Percentiles rank a stretch among this genome's conserved stretches.
Evolutionary conservation across 495 filamentous ascomycete species (phyloP).

Genomic region (Aspergillus wentii): DNA sequence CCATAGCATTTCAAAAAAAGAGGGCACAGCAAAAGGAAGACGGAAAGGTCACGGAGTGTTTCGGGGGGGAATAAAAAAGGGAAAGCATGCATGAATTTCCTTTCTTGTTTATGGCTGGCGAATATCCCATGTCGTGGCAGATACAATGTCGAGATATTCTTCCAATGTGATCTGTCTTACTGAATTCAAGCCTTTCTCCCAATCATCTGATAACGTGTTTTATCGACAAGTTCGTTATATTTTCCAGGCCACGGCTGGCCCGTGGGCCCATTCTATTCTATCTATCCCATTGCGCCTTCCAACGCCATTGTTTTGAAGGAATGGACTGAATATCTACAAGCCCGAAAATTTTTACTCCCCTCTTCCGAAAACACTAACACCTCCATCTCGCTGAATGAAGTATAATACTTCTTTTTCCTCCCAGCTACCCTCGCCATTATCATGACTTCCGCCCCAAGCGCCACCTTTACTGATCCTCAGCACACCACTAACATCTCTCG

Average conservation of each 20-base stretch:
- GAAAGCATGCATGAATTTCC: conserved; percentile 42
- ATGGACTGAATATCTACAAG: conserved; percentile 3
- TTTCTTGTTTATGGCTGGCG: conserved; percentile 42
- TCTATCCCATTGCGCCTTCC: conserved; percentile 11
- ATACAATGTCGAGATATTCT: conserved; percentile 38
- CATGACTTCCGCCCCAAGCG: conserved; percentile 30
- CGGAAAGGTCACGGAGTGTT: too few relatives aligned
- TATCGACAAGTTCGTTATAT: too few relatives aligned
- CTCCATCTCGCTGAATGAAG: conserved; percentile 70
- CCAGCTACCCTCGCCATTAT: conserved; percentile 22
- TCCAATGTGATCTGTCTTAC: conserved; percentile 29
- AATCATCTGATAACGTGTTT: background rate
- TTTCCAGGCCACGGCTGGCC: too few relatives aligned
- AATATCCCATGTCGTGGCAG: conserved; percentile 41
- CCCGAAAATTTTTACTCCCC: conserved; percentile 41
- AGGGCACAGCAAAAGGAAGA: conserved; percentile 19
- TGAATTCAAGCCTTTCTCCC: conserved; percentile 10
- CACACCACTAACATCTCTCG: conserved; percentile 88
- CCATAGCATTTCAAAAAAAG: conserved; percentile 23
- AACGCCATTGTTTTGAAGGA: conserved; percentile 5
- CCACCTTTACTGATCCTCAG: conserved; percentile 65
- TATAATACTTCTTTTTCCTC: conserved; percentile 76
- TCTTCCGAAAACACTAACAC: conserved; percentile 73
- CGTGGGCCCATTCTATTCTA: conserved; percentile 3
- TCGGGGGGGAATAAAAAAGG: too few relatives aligned